Evolutionary conservation across 2,329 filamentous ascomycete species (phyloP), one percentile per base, ranked within the genome.

Genomic region (Akanthomyces lecanii): DNA sequence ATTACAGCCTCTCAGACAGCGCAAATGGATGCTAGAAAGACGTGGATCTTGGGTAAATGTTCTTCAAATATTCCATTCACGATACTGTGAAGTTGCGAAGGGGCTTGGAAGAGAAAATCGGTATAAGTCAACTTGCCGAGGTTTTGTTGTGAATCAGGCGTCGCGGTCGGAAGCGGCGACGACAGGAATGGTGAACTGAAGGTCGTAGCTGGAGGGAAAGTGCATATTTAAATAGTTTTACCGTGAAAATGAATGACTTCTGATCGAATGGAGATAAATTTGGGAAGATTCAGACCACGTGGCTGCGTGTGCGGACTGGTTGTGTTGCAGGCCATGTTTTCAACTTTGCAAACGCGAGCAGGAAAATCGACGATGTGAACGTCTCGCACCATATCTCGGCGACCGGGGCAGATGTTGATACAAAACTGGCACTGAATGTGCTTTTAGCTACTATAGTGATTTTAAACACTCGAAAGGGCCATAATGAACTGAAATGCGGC

Each of bases 321-420:
- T 28, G 42, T 40, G 40, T n/a, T 50, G 44, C n/a, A 40, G 21
- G n/a, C n/a, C 18, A 30, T 28, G 21, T 40, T 47, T 47, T 55
- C 60, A 53, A 50, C 58, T 50, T 36, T 38, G 58, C 45, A 61
- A 62, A 56, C 63, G 63, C 63, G 56, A 65, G 54, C 61, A 51
- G 25, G 4, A 61, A 65, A 65, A 65, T 56, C 51, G 63, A 53
- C 54, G 58, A 51, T 62, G 21, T 16, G 25, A 18, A 51, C 52
- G 44, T 44, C 45, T 51, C 25, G n/a, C 5, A 8, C 21, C 14
- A 33, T 51, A 62, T 28, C 44, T 56, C 23, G 2, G 21, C 36
- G 18, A 40, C 44, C 23, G 42, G 21, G n/a, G 33, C 21, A 25
- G 16, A 28, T 52, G 3, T 36, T 6, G 44, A 28, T 36, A 4